Evolutionary conservation across 164 flowering plant genomes (phyloP).

Genomic region (Buxus sempervirens): DNA sequence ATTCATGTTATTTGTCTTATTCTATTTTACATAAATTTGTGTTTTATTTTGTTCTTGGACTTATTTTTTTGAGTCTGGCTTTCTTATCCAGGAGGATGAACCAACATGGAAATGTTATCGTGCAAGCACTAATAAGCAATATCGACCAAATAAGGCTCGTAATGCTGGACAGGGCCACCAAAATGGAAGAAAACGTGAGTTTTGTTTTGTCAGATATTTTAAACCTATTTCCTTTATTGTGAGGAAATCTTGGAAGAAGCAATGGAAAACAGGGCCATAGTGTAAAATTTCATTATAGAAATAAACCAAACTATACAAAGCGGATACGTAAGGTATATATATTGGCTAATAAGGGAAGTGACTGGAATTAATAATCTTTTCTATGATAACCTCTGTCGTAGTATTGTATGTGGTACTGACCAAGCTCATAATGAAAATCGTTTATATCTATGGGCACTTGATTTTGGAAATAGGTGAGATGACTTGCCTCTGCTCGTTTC

Average conservation of each 20-base stretch:
- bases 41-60: not conserved
- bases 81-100: conserved; percentile 28
- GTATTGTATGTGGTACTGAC: too few relatives aligned
- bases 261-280: too few relatives aligned
- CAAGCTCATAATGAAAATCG: too few relatives aligned
- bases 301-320: too few relatives aligned
- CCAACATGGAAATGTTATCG: conserved; percentile 19
- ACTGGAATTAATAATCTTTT: too few relatives aligned
- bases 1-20: not conserved
- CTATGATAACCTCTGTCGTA: too few relatives aligned
- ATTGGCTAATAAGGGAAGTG: too few relatives aligned
- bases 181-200: conserved; percentile 51
- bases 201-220: conserved; percentile 1
- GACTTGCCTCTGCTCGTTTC: too few relatives aligned
- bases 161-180: conserved; percentile 24
- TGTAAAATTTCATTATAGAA: too few relatives aligned
- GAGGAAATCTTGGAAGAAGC: not conserved
- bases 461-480: too few relatives aligned
- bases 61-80: not conserved
- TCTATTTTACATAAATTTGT: not conserved
- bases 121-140: conserved; percentile 22
- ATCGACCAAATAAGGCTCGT: conserved; percentile 25
- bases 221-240: not conserved
- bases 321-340: too few relatives aligned
- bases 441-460: too few relatives aligned